phyloP scores from a whole-genome alignment of 805 yeast genomes.

The Spencermartinsiella europaea region DNA sequence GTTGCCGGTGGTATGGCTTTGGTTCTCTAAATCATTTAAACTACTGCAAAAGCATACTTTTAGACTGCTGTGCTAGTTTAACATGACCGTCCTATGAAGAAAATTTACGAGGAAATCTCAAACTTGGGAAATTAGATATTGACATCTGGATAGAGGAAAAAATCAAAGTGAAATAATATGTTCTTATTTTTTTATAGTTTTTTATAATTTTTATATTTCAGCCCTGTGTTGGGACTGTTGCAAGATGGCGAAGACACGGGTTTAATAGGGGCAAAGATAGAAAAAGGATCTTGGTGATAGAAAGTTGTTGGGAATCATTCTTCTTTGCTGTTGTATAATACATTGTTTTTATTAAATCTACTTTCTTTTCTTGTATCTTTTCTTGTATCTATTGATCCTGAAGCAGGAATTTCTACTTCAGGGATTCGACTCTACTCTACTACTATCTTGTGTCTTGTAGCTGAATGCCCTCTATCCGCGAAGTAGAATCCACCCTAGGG shows the following conservation, averaged over 20 bases:
- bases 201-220: background rate
- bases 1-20: constrained; percentile 38
- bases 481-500: no score
- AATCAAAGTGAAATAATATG: background rate
- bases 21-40: constrained; percentile 28
- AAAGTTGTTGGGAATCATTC: background rate
- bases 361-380: background rate
- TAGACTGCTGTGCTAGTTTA: background rate
- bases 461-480: no score
- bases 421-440: no score
- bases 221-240: no score
- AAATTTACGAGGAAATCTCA: no score
- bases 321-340: background rate
- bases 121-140: background rate
- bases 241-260: background rate
- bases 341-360: background rate
- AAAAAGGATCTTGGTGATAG: background rate
- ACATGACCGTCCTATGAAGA: no score
- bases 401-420: no score
- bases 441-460: no score
- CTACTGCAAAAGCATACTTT: background rate
- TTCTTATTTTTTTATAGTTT: background rate
- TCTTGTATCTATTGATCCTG: no score
- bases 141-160: background rate
- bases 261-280: background rate